Percentiles rank a stretch among this genome's conserved stretches.
phyloP scores from a whole-genome alignment of 352 stramenopile genomes.

The Phytophthora pinifolia region DNA sequence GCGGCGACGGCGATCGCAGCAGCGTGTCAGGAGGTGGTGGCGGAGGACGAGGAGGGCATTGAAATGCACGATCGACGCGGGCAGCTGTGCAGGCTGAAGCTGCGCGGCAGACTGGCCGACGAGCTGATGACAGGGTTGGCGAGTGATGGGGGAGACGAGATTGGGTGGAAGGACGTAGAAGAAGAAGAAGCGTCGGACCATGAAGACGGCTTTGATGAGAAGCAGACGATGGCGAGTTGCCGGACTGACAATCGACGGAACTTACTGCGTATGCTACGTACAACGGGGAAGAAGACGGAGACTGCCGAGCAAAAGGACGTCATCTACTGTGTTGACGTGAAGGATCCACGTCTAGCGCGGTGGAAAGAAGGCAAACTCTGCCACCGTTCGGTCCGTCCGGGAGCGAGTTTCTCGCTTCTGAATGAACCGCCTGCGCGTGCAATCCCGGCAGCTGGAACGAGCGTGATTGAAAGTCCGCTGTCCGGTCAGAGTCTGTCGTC shows the following conservation, averaged over 20 bases:
- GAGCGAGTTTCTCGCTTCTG: slow-evolving; percentile 41
- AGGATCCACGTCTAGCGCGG: slow-evolving; percentile 45
- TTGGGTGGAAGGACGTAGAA: slow-evolving; percentile 3
- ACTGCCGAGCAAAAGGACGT: slow-evolving; percentile 5
- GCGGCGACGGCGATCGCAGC: slow-evolving; percentile 54
- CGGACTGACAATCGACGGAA: slow-evolving; percentile 20
- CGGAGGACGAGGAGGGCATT: slow-evolving; percentile 44
- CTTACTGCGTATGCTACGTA: slow-evolving; percentile 17
- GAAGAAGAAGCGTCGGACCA: slow-evolving; percentile 43
- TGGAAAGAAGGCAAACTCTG: slow-evolving; percentile 6
- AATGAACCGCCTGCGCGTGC: slow-evolving; percentile 41
- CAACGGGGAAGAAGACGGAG: slow-evolving; percentile 2
- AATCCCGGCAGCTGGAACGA: slow-evolving; percentile 22
- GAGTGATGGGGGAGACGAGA: slow-evolving; percentile 1
- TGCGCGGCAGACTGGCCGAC: slow-evolving; percentile 55
- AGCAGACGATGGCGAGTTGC: slow-evolving; percentile 10
- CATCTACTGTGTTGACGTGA: slow-evolving; percentile 39
- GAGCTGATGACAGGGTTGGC: slow-evolving; percentile 34
- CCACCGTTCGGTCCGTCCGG: neutral
- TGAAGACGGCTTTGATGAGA: slow-evolving; percentile 47
- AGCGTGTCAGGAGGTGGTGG: slow-evolving; percentile 51
- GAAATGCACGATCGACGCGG: slow-evolving; percentile 72
- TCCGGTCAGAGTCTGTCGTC: slow-evolving; percentile 46
- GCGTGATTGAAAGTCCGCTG: slow-evolving; percentile 58
- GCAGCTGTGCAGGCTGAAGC: slow-evolving; percentile 59